Percentiles rank a stretch among this genome's conserved stretches.
These are phyloP conservation scores for Mucuna pruriens DNA, from an alignment of 306 rosid genomes.

Conservation along the genomic window DNA sequence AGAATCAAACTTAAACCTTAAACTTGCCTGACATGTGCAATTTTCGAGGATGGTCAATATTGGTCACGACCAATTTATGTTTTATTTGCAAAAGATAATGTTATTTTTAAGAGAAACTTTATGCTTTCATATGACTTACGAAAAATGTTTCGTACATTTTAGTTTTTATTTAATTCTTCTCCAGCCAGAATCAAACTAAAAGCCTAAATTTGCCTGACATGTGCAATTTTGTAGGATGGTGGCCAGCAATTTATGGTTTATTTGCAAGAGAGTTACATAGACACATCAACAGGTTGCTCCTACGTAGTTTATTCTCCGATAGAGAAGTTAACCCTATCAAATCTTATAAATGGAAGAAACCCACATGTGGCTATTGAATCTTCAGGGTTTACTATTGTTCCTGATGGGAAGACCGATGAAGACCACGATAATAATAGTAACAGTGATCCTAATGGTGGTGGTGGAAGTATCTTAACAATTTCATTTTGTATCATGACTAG, in stretches of 20 bases:
- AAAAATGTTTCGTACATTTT: too few species aligned
- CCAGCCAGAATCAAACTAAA: background rate
- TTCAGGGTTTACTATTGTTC: conserved; percentile 55
- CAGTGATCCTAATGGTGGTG: background rate
- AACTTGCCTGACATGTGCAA: background rate
- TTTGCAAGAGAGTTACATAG: background rate
- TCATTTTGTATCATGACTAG: conserved; percentile 29
- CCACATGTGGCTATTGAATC: conserved; percentile 46
- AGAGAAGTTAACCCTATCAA: background rate
- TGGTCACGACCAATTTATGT: background rate
- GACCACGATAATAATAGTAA: too few species aligned
- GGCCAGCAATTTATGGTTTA: background rate
- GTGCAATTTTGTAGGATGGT: background rate
- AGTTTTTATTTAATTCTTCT: background rate
- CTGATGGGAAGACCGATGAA: conserved; percentile 4
- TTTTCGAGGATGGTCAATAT: background rate
- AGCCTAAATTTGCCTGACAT: background rate
- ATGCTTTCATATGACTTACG: too few species aligned
- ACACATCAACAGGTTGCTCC: conserved; percentile 36
- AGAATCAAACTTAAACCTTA: background rate
- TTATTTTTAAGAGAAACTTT: too few species aligned
- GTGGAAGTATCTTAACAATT: conserved; percentile 45
- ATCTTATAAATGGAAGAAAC: conserved; percentile 41
- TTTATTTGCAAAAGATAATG: background rate
- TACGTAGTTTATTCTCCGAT: conserved; percentile 49